These are phyloP conservation scores for Boletus rubescentipes DNA, from an alignment of 768 basidiomycete genomes.

Conservation along the genomic window DNA sequence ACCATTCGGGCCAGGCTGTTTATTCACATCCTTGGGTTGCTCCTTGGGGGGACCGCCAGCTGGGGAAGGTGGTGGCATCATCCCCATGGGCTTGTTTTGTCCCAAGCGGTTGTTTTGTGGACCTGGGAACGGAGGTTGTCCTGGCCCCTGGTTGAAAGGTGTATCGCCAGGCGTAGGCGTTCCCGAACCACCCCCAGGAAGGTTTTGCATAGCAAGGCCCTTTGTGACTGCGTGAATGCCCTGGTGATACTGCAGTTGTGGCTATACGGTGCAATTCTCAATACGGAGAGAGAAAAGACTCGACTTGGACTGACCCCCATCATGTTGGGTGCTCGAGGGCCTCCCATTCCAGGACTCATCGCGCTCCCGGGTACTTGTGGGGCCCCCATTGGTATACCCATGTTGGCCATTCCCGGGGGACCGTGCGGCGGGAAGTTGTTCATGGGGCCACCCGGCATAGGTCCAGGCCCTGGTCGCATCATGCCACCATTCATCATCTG, in stretches of 20 bases:
- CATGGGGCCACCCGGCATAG: constrained; percentile 37
- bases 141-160: constrained; percentile 37
- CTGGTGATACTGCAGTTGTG: constrained; percentile 37
- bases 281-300: neutral
- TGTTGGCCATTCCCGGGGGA: constrained; percentile 32
- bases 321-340: constrained; percentile 26
- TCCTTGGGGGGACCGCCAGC: constrained; percentile 34
- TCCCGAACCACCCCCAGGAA: constrained; percentile 35
- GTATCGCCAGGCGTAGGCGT: constrained; percentile 49
- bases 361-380: constrained; percentile 30
- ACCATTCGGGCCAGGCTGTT: constrained; percentile 29
- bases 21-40: constrained; percentile 35
- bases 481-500: constrained; percentile 42
- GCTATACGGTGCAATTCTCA: constrained; percentile 17
- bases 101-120: constrained; percentile 32
- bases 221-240: constrained; percentile 38
- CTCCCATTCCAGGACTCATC: constrained; percentile 41
- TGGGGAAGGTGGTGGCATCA: constrained; percentile 56
- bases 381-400: constrained; percentile 34
- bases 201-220: constrained; percentile 29
- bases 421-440: constrained; percentile 32
- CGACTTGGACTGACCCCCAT: constrained; percentile 26
- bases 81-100: constrained; percentile 39
- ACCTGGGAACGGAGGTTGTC: constrained; percentile 35
- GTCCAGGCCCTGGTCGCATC: constrained; percentile 35